A percentile compares a stretch with the other conserved stretches of the same genome.
These are phyloP conservation scores for Chenopodium quinoa DNA, from an alignment of 148 eudicot species.

Conservation along the genomic window DNA sequence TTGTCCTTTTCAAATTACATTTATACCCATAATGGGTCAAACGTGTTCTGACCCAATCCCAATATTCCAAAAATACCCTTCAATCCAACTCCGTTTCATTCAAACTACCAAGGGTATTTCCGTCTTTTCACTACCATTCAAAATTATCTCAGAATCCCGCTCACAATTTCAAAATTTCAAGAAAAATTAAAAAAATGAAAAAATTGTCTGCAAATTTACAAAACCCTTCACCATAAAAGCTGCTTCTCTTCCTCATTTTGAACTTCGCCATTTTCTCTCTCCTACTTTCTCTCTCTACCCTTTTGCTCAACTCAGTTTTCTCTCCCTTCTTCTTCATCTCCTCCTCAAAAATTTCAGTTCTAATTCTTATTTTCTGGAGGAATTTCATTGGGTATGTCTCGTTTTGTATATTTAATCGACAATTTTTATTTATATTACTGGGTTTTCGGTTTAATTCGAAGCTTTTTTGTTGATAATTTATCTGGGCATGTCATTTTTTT, in stretches of 20 bases:
- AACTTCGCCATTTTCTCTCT: conserved; percentile 20
- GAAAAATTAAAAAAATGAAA: not conserved
- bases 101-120: not conserved
- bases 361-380: not conserved
- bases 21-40: conserved; percentile 4
- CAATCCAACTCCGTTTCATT: no score
- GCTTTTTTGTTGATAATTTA: not conserved
- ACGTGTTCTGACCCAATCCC: not conserved
- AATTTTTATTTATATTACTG: not conserved
- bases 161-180: not conserved
- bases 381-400: not conserved
- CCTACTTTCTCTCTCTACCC: not conserved
- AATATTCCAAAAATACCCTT: not conserved
- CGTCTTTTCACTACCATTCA: not conserved
- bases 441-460: not conserved
- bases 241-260: not conserved
- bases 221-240: not conserved
- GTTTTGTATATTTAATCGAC: not conserved
- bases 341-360: not conserved
- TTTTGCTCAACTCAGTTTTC: not conserved
- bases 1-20: not conserved
- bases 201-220: not conserved
- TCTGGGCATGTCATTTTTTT: not conserved
- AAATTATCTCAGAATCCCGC: conserved; percentile 8
- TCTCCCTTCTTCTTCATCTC: not conserved